Evolutionary conservation across 768 basidiomycete genomes (phyloP), one percentile per base, ranked within the genome.

Genomic region (Saitozyma podzolica): DNA sequence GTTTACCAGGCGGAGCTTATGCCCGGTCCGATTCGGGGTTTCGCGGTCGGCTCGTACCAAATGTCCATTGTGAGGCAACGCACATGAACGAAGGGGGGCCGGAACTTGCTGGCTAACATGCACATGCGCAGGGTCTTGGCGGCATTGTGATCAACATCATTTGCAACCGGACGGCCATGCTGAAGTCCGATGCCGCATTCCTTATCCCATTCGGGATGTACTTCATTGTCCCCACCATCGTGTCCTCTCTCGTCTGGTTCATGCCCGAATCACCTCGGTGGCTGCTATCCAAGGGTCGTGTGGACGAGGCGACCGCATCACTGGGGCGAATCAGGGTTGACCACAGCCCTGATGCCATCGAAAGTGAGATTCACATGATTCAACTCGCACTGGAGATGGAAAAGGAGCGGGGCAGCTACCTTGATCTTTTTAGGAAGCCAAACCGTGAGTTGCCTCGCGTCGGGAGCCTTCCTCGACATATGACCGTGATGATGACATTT

Each of bases 281-380:
- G 59, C 41, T 61, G 11, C 16, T 48, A 17, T 40, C 59, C 51
- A 54, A 61, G 42, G 59, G 59, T 16, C 84, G 84, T 58, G 84
- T 89, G 13, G 84, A 81, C 0, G 81, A 88, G 73, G 91, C 90
- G 29, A 5, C 29, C 29, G 29, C 29, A 29, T 10, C 14, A 48
- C 47, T 14, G 14, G 47, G 14, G 14, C 47, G 14, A 14, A 48
- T 17, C 47, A 14, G 14, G 47, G 19, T 54, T 37, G 19, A 39
- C 4, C 6, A 54, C 19, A n/a, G n/a, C 9, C 40, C 17, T 16
- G 40, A 57, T 17, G 17, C 17, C 19, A 42, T 57, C 13, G 43
- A 40, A 8, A 13, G 19, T 11, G 49, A 41, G 9, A 39, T 51
- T 8, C 5, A 50, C 9, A 8, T 14, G 13, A 29, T 51, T 45